Evolutionary conservation across 352 stramenopile genomes (phyloP), one percentile per base, ranked within the genome.

Genomic region (Pythium monospermum): DNA sequence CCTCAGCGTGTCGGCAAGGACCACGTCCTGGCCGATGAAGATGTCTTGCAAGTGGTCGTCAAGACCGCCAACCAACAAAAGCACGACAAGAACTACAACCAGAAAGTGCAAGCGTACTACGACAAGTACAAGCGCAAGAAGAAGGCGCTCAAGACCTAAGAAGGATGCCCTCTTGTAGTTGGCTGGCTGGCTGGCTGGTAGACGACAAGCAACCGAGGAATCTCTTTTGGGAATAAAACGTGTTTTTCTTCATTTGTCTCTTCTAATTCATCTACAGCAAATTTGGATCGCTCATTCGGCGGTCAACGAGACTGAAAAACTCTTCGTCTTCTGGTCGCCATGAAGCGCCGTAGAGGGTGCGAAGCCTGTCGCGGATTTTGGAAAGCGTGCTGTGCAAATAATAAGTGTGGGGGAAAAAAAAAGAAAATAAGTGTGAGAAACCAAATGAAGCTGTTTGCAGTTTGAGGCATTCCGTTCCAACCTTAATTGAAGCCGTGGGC

Each of bases 21-120:
- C 44, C 97, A 99, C 64, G 71, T 85, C 15, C 69, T 99, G 11
- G 64, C 94, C 28, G 97, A 99, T 73, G 95, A 99, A 77, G 97
- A 99, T 71, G 96, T 99, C 21, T 65, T 98, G 40, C 93, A 98
- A 61, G 96, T 99, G 53, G 95, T 99, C 18, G 95, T 96, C 30
- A 98, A 99, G 71, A 99, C 97, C 2, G 95, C 98, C 25, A 97
- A 96, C 58, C 96, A 99, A 69, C 91, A 99, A 68, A 98, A 98
- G 72, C 86, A 91, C 54, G 94, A 98, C 76, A 98, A 98, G 68
- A 97, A 97, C 67, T 99, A 99, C 76, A 89, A 94, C 55, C 72
- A 89, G 39, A 87, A 98, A 55, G 92, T 97, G 44, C 95, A 99
- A 70, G 87, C 83, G 37, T 96, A 97, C 68, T 95, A 90, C 60